These are phyloP conservation scores for Neoarthrinium moseri DNA, from an alignment of 2,329 filamentous ascomycete genomes.

Conservation along the genomic window DNA sequence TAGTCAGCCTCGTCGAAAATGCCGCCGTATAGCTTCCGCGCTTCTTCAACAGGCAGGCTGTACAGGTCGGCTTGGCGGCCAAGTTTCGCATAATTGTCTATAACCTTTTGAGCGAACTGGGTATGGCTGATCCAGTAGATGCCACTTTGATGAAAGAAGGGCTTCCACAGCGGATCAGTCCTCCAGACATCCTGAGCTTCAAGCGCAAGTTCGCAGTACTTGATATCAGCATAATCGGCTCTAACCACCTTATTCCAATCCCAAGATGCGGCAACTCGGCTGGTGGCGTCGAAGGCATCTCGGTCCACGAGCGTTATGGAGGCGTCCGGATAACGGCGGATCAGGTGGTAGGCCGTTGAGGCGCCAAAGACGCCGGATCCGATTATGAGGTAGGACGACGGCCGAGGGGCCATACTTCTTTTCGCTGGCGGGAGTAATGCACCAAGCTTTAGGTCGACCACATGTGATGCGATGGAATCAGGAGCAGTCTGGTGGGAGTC, in stretches of 20 bases:
- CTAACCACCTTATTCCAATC: slow-evolving; percentile 74
- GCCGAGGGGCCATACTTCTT: not conserved
- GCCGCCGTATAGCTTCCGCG: slow-evolving; percentile 52
- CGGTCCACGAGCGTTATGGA: slow-evolving; percentile 59
- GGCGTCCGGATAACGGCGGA: slow-evolving; percentile 46
- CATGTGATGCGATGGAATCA: no score
- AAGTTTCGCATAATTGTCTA: slow-evolving; percentile 49
- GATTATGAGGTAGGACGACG: slow-evolving; percentile 54
- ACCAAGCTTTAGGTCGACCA: no score
- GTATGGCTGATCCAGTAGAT: slow-evolving; percentile 54
- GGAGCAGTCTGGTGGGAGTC: no score
- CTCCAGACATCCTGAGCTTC: slow-evolving; percentile 61
- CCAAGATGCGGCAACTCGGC: slow-evolving; percentile 60
- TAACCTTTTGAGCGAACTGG: slow-evolving; percentile 49
- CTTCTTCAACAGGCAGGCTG: slow-evolving; percentile 43
- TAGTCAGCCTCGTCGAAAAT: slow-evolving; percentile 62
- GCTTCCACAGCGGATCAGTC: slow-evolving; percentile 41
- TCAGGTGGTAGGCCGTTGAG: slow-evolving; percentile 63
- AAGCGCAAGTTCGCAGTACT: slow-evolving; percentile 65
- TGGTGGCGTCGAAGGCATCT: slow-evolving; percentile 46
- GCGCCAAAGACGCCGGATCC: slow-evolving; percentile 66
- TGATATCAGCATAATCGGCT: slow-evolving; percentile 63
- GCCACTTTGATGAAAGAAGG: slow-evolving; percentile 49
- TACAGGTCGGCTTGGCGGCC: slow-evolving; percentile 38
- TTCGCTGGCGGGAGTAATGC: no score